Evolutionary conservation across 140 eudicot species (phyloP), one percentile per base, ranked within the genome.

Genomic region (Erigeron philadelphicus): DNA sequence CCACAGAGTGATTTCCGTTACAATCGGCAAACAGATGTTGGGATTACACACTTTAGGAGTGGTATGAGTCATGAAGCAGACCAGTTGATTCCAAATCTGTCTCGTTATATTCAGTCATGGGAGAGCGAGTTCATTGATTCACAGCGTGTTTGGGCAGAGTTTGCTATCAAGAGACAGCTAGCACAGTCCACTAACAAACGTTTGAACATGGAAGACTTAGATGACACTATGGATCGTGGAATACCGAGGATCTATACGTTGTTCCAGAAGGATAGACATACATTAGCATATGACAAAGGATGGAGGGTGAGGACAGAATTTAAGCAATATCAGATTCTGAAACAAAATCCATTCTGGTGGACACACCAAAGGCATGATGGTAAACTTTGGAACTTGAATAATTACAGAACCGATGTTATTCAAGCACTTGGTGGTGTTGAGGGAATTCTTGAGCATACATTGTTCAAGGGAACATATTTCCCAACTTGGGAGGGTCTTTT

Each of bases 401-500:
- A 89, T 62, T 94, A 94, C 62, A 82, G 99, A 31, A 94, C 99
- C 72, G 99, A 94, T 45, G 97, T 94, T 18, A 89, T 94, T 57
- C 97, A 94, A 84, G 95, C 97, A 0, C 87, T 94, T 45, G 99
- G 99, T 59, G 99, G 99, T 67, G 97, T 87, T 43, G 99, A 94
- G 64, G 97, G 99, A 67, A 89, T 94, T 70, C 82, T 89, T 15
- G 99, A 94, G 81, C 99, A 94, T 65, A 94, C 99, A 7, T 76
- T 94, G 67, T 94, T 94, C 77, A 89, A 94, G 73, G 99, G 99
- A 74, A 94, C 99, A 68, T 94, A 94, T 78, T 94, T 94, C 79
- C 99, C 99, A 8, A 89, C 99, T 9, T 94, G 99, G 99, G 99
- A 89, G 86, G 99, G 99, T 83, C 97, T 94, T 44, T 94, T 94